These are phyloP conservation scores for Aegilops sharonensis DNA, from an alignment of 176 grass and related monocot species.

Conservation along the genomic window DNA sequence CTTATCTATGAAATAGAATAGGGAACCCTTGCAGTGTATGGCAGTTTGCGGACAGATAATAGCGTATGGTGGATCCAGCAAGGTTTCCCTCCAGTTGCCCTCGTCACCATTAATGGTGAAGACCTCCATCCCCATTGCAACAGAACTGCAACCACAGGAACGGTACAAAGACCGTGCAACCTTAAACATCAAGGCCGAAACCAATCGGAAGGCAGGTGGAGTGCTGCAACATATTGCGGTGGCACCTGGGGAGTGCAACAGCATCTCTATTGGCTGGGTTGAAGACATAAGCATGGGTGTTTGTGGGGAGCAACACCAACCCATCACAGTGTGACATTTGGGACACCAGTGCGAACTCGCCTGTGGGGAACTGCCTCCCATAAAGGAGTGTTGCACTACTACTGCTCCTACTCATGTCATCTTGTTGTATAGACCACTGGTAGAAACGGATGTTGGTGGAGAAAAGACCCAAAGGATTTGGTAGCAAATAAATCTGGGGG, in stretches of 20 bases:
- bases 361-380: background rate
- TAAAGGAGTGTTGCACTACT: background rate
- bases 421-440: background rate
- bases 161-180: constrained; percentile 12
- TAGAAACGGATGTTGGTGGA: constrained; percentile 3
- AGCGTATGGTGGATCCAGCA: background rate
- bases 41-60: background rate
- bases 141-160: background rate
- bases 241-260: background rate
- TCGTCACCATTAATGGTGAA: constrained; percentile 21
- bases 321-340: constrained; percentile 9
- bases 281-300: background rate
- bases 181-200: background rate
- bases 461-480: background rate
- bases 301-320: background rate
- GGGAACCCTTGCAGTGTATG: background rate
- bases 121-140: constrained; percentile 21
- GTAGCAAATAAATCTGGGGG: background rate
- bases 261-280: constrained; percentile 16
- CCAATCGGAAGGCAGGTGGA: background rate
- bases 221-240: background rate
- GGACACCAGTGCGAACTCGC: background rate
- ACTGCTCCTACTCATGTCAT: background rate
- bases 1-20: constrained; percentile 1
- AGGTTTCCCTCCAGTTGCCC: background rate